A percentile compares a stretch with the other conserved stretches of the same genome.
Evolutionary conservation across 2,329 filamentous ascomycete species (phyloP).

Genomic region (Dryadomyces quercivorus): DNA sequence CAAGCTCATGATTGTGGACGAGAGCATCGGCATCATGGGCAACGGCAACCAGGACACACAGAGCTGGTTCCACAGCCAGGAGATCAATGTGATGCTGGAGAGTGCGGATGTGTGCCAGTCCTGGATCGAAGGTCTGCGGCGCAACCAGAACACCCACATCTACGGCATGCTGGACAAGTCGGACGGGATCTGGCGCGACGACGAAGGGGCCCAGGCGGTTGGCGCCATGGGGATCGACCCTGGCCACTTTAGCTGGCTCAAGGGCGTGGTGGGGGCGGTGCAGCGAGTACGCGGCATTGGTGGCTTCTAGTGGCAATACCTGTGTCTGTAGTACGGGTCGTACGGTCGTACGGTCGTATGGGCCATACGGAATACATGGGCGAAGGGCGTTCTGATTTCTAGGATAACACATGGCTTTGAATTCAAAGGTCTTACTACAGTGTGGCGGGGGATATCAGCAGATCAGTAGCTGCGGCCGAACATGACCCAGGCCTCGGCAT

Average conservation of each 20-base stretch:
- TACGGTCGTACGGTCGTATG: too few relatives aligned
- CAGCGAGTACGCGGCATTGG: slow-evolving; percentile 44
- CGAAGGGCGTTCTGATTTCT: not conserved
- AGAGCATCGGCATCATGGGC: slow-evolving; percentile 55
- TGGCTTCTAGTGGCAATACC: slow-evolving; percentile 28
- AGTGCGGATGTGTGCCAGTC: slow-evolving; percentile 43
- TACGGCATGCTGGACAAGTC: slow-evolving; percentile 40
- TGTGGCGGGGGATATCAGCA: slow-evolving; percentile 23
- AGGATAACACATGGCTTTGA: not conserved
- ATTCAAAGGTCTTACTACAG: not conserved
- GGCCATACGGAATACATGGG: too few relatives aligned
- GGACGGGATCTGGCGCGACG: slow-evolving; percentile 52
- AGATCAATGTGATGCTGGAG: slow-evolving; percentile 67
- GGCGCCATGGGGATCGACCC: slow-evolving; percentile 40
- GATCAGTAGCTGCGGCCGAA: slow-evolving; percentile 64
- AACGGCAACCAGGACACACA: slow-evolving; percentile 75
- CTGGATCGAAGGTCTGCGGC: slow-evolving; percentile 42
- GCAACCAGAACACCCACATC: slow-evolving; percentile 51
- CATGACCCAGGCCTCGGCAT: slow-evolving; percentile 81
- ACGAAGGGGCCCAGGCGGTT: slow-evolving; percentile 31
- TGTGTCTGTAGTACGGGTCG: not conserved
- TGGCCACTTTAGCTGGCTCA: slow-evolving; percentile 44
- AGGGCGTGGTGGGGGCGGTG: slow-evolving; percentile 43
- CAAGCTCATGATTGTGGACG: slow-evolving; percentile 66
- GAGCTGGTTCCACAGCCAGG: slow-evolving; percentile 66